phyloP scores from a whole-genome alignment of 2,329 filamentous ascomycete genomes.

The Penicillium sp. region DNA sequence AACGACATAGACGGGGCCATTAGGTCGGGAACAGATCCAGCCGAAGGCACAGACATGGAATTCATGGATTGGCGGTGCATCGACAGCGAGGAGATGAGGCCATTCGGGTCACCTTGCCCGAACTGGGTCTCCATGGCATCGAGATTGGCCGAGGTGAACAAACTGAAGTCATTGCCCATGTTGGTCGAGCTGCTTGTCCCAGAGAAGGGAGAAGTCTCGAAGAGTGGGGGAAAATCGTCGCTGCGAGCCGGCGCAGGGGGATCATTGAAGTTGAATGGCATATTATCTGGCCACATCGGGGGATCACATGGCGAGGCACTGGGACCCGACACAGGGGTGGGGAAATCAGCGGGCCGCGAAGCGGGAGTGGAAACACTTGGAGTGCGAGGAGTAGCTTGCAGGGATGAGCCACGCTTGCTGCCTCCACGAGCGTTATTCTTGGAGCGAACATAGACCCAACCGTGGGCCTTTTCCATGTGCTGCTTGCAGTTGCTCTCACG shows the following conservation, averaged over 20 bases:
- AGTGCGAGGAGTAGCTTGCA: conserved; percentile 61
- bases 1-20: conserved; percentile 23
- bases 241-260: conserved; percentile 23
- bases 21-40: conserved; percentile 27
- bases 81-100: conserved; percentile 29
- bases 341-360: conserved; percentile 57
- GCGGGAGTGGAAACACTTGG: conserved; percentile 67
- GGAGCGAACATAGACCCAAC: conserved; percentile 86
- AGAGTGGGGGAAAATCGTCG: conserved; percentile 33
- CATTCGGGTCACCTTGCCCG: conserved; percentile 31
- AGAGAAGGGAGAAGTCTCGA: conserved; percentile 23
- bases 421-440: conserved; percentile 83
- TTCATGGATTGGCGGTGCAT: conserved; percentile 32
- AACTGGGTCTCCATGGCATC: conserved; percentile 35
- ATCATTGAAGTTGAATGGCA: conserved; percentile 34
- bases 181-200: conserved; percentile 11
- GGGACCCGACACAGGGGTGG: conserved; percentile 51
- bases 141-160: conserved; percentile 29
- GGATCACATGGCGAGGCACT: conserved; percentile 32
- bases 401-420: conserved; percentile 46
- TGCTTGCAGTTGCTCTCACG: conserved; percentile 97
- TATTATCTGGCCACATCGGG: conserved; percentile 18
- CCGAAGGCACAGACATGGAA: conserved; percentile 25
- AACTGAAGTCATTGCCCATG: conserved; percentile 25
- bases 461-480: conserved; percentile 97